Conservation (phyloP, 2,329 filamentous ascomycete genomes). For the Cladorrhinum sp. region DNA sequence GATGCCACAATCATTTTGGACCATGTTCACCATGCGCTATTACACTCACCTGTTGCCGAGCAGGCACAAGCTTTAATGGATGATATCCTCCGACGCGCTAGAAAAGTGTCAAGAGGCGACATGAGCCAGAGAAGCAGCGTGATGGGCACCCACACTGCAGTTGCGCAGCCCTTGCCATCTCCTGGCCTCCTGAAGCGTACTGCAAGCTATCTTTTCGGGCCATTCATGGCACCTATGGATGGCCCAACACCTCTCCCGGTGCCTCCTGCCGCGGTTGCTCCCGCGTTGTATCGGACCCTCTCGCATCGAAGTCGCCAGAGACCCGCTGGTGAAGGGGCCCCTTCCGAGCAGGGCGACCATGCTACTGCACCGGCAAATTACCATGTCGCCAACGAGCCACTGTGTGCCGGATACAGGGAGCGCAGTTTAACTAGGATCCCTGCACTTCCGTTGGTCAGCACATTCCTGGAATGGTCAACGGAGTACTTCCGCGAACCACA, state of each 20-base stretch:
- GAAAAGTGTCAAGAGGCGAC: conserved; percentile 43
- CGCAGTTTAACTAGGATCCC: conserved; percentile 59
- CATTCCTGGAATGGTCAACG: conserved; percentile 91
- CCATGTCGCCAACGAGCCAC: conserved; percentile 70
- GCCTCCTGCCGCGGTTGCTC: conserved; percentile 28
- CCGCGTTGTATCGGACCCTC: conserved; percentile 35
- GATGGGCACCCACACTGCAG: conserved; percentile 36
- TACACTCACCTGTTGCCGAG: conserved; percentile 71
- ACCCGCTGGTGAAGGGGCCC: conserved; percentile 44
- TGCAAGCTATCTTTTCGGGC: conserved; percentile 60
- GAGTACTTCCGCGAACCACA: conserved; percentile 98
- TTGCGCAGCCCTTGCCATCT: conserved; percentile 46
- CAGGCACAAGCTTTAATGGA: conserved; percentile 70
- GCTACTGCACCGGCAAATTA: conserved; percentile 66
- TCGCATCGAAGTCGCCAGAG: conserved; percentile 41
- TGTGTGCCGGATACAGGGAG: conserved; percentile 70
- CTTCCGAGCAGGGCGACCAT: conserved; percentile 73
- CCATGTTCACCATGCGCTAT: conserved; percentile 72
- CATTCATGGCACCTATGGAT: conserved; percentile 49
- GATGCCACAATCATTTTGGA: conserved; percentile 85
- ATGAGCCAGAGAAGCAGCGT: conserved; percentile 44
- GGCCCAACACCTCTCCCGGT: conserved; percentile 35
- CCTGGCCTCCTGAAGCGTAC: conserved; percentile 61
- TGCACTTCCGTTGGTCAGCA: conserved; percentile 72
- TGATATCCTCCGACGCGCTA: conserved; percentile 60